Conservation (phyloP, 192 early-diverging fungal genomes). For the Dissophora globulifera region DNA sequence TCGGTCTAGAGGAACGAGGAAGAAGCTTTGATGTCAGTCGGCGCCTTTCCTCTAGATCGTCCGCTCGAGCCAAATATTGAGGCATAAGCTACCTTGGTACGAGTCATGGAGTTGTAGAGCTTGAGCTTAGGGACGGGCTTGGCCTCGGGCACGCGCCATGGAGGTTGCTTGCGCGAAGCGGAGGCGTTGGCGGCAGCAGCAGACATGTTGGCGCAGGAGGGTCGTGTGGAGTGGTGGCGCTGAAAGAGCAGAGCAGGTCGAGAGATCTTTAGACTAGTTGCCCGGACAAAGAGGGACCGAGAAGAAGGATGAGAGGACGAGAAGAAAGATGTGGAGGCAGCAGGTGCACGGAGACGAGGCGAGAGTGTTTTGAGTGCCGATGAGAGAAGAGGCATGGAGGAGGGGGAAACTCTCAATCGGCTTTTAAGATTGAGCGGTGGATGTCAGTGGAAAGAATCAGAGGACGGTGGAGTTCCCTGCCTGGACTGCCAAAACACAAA, state of each 20-base stretch:
- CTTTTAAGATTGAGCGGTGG: background rate
- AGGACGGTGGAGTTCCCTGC: too few relatives aligned
- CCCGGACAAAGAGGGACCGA: too few relatives aligned
- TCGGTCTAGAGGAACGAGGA: constrained; percentile 78
- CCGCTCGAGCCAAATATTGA: background rate
- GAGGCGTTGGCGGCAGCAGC: constrained; percentile 2
- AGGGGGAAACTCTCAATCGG: background rate
- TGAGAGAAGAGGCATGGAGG: constrained; percentile 10
- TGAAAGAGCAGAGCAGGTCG: background rate
- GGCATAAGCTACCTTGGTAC: constrained; percentile 70
- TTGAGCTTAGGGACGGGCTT: constrained; percentile 64
- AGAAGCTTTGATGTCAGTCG: too few relatives aligned
- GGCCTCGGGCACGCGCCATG: constrained; percentile 68
- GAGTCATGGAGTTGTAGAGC: constrained; percentile 90
- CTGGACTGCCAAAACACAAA: too few relatives aligned
- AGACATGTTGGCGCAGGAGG: constrained; percentile 14
- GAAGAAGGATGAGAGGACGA: background rate
- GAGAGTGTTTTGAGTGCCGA: background rate
- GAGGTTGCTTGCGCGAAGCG: constrained; percentile 66
- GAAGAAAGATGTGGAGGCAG: background rate
- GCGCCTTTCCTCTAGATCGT: background rate
- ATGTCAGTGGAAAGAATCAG: too few relatives aligned
- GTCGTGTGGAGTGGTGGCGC: background rate
- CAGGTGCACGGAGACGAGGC: background rate
- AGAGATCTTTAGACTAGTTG: too few relatives aligned